Evolutionary conservation across 2,329 filamentous ascomycete species (phyloP), one percentile per base, ranked within the genome.

Genomic region (Metarhizium anisopliae): DNA sequence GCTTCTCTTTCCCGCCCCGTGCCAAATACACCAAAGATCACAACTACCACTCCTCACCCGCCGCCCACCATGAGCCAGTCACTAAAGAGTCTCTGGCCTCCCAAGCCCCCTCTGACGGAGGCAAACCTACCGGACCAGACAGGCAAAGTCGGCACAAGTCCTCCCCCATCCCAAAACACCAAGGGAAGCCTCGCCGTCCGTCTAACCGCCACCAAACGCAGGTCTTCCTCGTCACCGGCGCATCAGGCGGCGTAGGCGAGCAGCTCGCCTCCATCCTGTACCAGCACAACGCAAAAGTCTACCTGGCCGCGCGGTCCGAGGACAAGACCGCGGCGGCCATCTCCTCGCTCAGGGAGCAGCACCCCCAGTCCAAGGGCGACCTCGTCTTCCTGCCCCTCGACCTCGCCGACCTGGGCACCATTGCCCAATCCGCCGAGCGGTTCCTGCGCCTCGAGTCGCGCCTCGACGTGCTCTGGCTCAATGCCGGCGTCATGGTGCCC

Each of bases 211-310:
- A 4, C 25, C 25, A 25, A 25, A 25, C 25, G 20, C 20, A 36
- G 45, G 52, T 53, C 20, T 53, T 30, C 66, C 74, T 84, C 54
- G 74, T 84, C 4, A 83, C 69, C 1, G 69, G 69, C 25, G 61
- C 67, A 30, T 69, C 68, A 50, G 65, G 63, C 0, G 68, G 69
- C 71, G 69, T 82, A 2, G 80, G 80, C 11, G 73, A 75, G 51
- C 77, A 81, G 56, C 69, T 83, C 8, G 69, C 69, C 47, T 72
- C 72, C 45, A 75, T 83, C 8, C 70, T 84, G 11, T 84, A 83
- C 63, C 62, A 68, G 4, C 73, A 71, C n/a, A 77, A 80, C 53
- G 80, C 71, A 42, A 81, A 70, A 5, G 76, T 84, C 36, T 83
- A 82, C 64, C 64, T 82, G 47, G 77, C 77, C 10, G 74, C 74